Percentiles rank a stretch among this genome's conserved stretches.
phyloP scores from a whole-genome alignment of 2,329 filamentous ascomycete species.

The Epichloe amarillans region DNA sequence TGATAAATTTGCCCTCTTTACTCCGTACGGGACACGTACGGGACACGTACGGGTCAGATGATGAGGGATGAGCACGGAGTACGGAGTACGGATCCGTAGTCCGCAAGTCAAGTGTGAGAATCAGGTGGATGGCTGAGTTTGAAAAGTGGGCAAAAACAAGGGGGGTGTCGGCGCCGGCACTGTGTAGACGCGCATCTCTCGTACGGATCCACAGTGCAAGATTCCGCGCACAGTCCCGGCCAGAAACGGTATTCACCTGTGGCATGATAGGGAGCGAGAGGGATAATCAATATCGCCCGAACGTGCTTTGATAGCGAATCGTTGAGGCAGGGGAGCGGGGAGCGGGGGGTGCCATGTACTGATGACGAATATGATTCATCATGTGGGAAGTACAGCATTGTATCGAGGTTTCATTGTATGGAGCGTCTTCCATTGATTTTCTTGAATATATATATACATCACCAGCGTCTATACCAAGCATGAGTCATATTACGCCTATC shows the following conservation, averaged over 20 bases:
- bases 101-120: not conserved
- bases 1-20: not conserved
- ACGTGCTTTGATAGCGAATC: too few species aligned
- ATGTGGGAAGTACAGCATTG: too few species aligned
- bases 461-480: not conserved
- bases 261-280: too few species aligned
- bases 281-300: too few species aligned
- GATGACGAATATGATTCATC: too few species aligned
- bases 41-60: not conserved
- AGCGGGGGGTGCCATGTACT: too few species aligned
- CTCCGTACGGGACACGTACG: not conserved
- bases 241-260: too few species aligned
- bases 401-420: too few species aligned
- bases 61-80: not conserved
- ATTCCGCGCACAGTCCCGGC: too few species aligned
- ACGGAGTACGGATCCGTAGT: not conserved
- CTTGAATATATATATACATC: accelerated
- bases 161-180: not conserved
- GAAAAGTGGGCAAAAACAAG: constrained; percentile 3
- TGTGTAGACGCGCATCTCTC: not conserved
- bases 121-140: not conserved
- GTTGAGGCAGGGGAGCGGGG: too few species aligned
- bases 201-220: not conserved
- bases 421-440: too few species aligned
- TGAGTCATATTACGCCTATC: not conserved